These are phyloP conservation scores for Colletotrichum australisinense DNA, from an alignment of 2,329 filamentous ascomycete genomes.

Conservation along the genomic window DNA sequence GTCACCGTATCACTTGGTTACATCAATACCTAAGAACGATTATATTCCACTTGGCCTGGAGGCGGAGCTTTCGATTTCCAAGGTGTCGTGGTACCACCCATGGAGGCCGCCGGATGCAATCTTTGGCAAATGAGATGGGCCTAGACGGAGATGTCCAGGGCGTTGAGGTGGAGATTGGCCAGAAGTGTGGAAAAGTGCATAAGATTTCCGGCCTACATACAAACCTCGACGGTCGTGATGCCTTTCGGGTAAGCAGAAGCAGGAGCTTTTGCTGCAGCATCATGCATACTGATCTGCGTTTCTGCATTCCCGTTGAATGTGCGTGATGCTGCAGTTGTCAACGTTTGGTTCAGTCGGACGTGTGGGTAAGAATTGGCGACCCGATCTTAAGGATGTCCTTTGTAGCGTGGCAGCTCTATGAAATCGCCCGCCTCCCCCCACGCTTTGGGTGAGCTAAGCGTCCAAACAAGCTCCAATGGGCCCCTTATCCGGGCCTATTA, in stretches of 20 bases:
- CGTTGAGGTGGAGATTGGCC: background rate
- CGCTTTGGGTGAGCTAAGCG: conserved; percentile 17
- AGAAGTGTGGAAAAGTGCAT: background rate
- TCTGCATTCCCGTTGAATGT: background rate
- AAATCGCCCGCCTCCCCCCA: conserved; percentile 9
- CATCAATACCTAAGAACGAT: conserved; percentile 36
- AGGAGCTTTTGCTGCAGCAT: background rate
- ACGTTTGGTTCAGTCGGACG: background rate
- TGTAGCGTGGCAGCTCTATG: background rate
- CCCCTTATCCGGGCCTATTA: conserved; percentile 27
- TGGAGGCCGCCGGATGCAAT: background rate
- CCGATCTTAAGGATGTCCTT: background rate
- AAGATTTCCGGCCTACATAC: no score
- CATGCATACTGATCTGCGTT: background rate
- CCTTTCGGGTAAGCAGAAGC: background rate
- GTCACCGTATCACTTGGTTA: conserved; percentile 32
- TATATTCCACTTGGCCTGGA: conserved; percentile 15
- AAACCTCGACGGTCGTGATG: background rate
- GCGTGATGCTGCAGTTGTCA: background rate
- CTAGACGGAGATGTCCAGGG: background rate
- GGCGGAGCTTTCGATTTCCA: background rate
- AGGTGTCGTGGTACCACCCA: background rate
- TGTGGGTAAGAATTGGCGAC: background rate
- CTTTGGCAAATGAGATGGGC: background rate
- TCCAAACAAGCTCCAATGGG: conserved; percentile 30